phyloP scores from a whole-genome alignment of 106 monocot species.

The Posidonia australis region DNA sequence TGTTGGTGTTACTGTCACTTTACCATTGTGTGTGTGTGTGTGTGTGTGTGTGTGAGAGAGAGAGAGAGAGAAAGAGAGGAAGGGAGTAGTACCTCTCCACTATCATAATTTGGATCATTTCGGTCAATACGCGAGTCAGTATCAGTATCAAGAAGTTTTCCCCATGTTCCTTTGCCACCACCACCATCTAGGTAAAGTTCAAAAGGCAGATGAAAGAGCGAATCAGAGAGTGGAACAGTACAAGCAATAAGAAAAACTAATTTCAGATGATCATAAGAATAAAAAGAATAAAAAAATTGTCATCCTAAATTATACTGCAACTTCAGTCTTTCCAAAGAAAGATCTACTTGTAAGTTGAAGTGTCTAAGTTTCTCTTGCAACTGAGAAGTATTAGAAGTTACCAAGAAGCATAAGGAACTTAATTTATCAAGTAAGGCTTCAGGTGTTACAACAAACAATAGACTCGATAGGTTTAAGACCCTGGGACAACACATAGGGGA shows the following conservation, averaged over 20 bases:
- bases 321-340: too few species aligned
- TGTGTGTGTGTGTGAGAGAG: background rate
- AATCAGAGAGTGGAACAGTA: background rate
- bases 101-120: slow-evolving; percentile 98
- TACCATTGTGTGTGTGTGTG: too few species aligned
- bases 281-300: background rate
- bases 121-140: slow-evolving; percentile 41
- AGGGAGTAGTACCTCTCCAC: slow-evolving; percentile 55
- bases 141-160: slow-evolving; percentile 75
- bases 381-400: too few species aligned
- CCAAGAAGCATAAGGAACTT: too few species aligned
- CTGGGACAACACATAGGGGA: too few species aligned
- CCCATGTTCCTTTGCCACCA: slow-evolving; percentile 99
- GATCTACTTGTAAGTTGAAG: too few species aligned
- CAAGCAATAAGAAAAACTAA: background rate
- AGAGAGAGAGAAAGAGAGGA: slow-evolving; percentile 2
- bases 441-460: too few species aligned
- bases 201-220: background rate
- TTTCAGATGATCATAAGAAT: background rate
- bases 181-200: slow-evolving; percentile 54
- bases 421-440: too few species aligned
- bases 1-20: background rate
- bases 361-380: too few species aligned
- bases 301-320: too few species aligned
- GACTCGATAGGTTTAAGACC: too few species aligned